Percentiles rank a stretch among this genome's conserved stretches.
Conservation (phyloP, 1,284 basidiomycete species). For the Tilletia walkeri region DNA sequence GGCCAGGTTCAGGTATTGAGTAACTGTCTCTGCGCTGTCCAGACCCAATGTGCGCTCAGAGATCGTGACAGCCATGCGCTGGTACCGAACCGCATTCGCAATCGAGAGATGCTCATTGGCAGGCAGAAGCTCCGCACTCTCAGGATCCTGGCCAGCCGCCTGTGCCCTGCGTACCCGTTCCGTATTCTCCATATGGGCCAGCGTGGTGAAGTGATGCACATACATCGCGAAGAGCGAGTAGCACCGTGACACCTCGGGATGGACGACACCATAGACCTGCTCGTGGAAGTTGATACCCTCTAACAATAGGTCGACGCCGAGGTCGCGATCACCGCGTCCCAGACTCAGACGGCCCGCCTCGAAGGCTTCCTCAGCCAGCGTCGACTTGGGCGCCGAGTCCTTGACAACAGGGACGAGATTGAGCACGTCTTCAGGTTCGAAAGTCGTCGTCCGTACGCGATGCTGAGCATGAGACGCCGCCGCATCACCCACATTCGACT, state of each 20-base stretch:
- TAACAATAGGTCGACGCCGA: constrained; percentile 62
- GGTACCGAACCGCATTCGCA: constrained; percentile 59
- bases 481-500: background rate
- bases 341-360: constrained; percentile 61
- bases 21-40: constrained; percentile 61
- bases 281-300: constrained; percentile 64
- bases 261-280: constrained; percentile 63
- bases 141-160: constrained; percentile 28
- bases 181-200: constrained; percentile 32
- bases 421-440: constrained; percentile 61
- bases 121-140: constrained; percentile 23
- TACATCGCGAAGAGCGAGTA: constrained; percentile 61
- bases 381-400: constrained; percentile 59
- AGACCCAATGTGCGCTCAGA: constrained; percentile 63
- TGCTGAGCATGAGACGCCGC: constrained; percentile 25
- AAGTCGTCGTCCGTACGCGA: constrained; percentile 55
- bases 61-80: constrained; percentile 63
- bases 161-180: constrained; percentile 38
- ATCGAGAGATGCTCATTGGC: constrained; percentile 56
- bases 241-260: constrained; percentile 62
- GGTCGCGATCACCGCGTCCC: constrained; percentile 58
- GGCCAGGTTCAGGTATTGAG: constrained; percentile 64
- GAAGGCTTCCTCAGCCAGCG: constrained; percentile 62
- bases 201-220: constrained; percentile 54
- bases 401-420: constrained; percentile 62